Evolutionary conservation across 306 rosid genomes (phyloP).

Genomic region (Acacia acuminata): DNA sequence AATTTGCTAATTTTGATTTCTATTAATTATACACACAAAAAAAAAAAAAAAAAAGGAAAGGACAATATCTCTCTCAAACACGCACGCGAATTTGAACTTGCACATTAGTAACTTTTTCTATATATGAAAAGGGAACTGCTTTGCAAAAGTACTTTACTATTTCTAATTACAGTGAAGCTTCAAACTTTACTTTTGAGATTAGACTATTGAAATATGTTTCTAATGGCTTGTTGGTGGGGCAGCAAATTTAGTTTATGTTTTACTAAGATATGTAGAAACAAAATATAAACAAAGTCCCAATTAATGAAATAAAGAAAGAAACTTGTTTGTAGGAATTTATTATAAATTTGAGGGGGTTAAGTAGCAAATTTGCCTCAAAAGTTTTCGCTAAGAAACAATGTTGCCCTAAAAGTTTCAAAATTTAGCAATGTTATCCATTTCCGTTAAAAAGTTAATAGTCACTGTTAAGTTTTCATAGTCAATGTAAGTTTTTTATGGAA

Average conservation of each 20-base stretch:
- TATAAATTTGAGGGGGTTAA: background rate
- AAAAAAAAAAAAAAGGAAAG: background rate
- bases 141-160: background rate
- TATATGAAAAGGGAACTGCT: background rate
- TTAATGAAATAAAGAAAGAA: background rate
- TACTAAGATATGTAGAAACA: background rate
- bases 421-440: too few species aligned
- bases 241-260: background rate
- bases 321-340: background rate
- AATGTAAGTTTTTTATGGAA: too few species aligned
- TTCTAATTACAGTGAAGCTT: background rate
- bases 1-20: slow-evolving; percentile 5
- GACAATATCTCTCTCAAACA: background rate
- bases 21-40: background rate
- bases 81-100: background rate
- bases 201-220: background rate
- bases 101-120: background rate
- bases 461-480: too few species aligned
- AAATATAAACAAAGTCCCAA: background rate
- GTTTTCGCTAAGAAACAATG: too few species aligned
- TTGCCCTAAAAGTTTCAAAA: too few species aligned
- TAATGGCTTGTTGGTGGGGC: background rate
- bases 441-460: too few species aligned
- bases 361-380: too few species aligned
- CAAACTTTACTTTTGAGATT: background rate